These are phyloP conservation scores for Camellia japonica DNA, from an alignment of 148 eudicot species.

Conservation along the genomic window DNA sequence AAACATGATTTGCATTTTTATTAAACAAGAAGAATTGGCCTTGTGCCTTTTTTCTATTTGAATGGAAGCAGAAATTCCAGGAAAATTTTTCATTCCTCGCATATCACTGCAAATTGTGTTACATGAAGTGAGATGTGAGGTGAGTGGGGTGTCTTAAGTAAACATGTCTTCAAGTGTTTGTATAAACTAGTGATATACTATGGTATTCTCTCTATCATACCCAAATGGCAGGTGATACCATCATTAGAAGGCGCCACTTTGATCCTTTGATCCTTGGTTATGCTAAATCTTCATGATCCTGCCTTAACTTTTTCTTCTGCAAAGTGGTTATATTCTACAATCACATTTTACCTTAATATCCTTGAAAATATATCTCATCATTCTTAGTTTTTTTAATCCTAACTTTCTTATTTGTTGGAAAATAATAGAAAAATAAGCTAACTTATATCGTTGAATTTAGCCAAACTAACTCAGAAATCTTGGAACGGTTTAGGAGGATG, in stretches of 20 bases:
- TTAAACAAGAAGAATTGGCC: background rate
- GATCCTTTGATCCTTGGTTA: background rate
- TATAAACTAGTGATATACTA: background rate
- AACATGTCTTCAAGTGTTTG: background rate
- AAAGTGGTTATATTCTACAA: background rate
- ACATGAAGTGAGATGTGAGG: background rate
- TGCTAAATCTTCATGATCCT: background rate
- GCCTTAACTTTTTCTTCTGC: background rate
- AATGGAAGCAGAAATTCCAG: background rate
- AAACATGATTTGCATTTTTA: background rate
- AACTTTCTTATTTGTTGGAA: background rate
- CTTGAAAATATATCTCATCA: background rate
- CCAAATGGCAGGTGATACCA: background rate
- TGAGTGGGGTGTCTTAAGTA: background rate
- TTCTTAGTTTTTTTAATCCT: background rate
- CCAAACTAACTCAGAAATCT: background rate
- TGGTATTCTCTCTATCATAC: background rate
- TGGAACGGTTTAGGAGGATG: slow-evolving; percentile 12
- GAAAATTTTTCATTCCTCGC: background rate
- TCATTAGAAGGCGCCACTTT: background rate
- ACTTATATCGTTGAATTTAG: background rate
- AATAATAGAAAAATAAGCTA: background rate
- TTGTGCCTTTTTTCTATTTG: background rate
- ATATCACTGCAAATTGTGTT: background rate
- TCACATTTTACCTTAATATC: background rate